Evolutionary conservation across 2,329 filamentous ascomycete genomes (phyloP).

Genomic region (Apiospora koreana): DNA sequence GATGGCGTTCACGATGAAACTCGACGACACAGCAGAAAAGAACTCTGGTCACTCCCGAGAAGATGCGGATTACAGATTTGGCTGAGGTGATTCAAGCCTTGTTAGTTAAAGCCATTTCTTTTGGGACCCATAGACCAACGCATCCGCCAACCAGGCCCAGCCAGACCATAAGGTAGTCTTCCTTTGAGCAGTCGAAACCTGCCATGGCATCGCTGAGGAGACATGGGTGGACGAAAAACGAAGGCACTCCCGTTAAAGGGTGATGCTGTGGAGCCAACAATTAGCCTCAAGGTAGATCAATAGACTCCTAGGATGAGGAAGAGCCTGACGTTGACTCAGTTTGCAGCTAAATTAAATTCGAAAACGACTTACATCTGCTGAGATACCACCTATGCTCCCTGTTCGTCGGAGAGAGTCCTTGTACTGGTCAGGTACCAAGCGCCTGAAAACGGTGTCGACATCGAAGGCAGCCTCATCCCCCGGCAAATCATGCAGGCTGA

Average conservation of each 20-base stretch:
- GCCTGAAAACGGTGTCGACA: conserved; percentile 70
- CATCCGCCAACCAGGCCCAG: conserved; percentile 81
- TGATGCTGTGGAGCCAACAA: conserved; percentile 63
- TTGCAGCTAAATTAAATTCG: conserved; percentile 23
- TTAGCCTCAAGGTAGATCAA: conserved; percentile 34
- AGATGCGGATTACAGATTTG: conserved; percentile 28
- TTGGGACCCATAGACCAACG: conserved; percentile 77
- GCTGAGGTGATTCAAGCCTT: conserved; percentile 15
- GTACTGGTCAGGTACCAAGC: conserved; percentile 68
- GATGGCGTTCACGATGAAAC: conserved; percentile 3
- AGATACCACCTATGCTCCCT: conserved; percentile 72
- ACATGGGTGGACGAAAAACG: conserved; percentile 93
- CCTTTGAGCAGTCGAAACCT: conserved; percentile 59
- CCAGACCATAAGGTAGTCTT: conserved; percentile 84
- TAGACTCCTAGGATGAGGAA: neutral
- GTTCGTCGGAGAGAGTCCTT: conserved; percentile 60
- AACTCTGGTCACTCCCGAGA: conserved; percentile 44
- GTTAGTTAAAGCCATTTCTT: conserved; percentile 59
- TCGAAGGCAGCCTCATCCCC: conserved; percentile 57
- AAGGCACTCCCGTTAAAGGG: conserved; percentile 74
- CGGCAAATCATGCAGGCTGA: conserved; percentile 62
- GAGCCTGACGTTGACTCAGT: conserved; percentile 12
- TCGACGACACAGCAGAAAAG: neutral
- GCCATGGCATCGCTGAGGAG: conserved; percentile 80
- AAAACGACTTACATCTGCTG: conserved; percentile 66